Base-by-base conservation (phyloP, 2,329 filamentous ascomycete genomes). In the Trichoderma brevicompactum region DNA sequence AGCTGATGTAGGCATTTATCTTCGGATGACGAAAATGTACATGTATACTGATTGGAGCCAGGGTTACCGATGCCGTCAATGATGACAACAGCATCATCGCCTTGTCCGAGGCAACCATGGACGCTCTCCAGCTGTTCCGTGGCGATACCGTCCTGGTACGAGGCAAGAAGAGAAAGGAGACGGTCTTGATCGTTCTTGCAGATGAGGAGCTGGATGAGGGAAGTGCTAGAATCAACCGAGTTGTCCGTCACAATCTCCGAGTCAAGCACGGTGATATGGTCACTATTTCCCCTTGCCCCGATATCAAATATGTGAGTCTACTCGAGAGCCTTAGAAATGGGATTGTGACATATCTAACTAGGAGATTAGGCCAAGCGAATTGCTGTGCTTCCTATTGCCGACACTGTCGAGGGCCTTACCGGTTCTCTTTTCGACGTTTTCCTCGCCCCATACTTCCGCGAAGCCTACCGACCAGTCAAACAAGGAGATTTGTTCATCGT, bases 11-110 rank as follows among this genome's bases (percentile, higher is more conserved):
- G 79, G 89, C 40, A 13, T 7, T 13, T 34, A 6, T 4, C n/a
- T n/a, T n/a, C 34, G 36, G 28, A 40, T 12, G 5, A 15, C 1
- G 7, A 28, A 32, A 40, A 19, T 2, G 46, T 17, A 6, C 17
- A 38, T 38, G 43, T 69, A 67, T 69, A 67, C 68, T 77, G 56
- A 74, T 69, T 7, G 46, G n/a, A 56, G 58, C 46, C 75, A 97
- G 93, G 83, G 95, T 99, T 71, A 98, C 95, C 76, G 96, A 99
- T 87, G 94, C 95, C 79, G 87, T 92, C 75, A 99, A 97, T 82
- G 95, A 99, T 90, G 95, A 99, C 83, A 99, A 99, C 89, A 98
- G 95, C 70, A 96, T 98, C 80, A 97, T 99, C 77, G 92, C 93
- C 72, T 88, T 99, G 67, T 97, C 95, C 66, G 97, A 97, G 85